Base-by-base conservation (phyloP, 805 yeast species). In the Spathaspora gorwiae region DNA sequence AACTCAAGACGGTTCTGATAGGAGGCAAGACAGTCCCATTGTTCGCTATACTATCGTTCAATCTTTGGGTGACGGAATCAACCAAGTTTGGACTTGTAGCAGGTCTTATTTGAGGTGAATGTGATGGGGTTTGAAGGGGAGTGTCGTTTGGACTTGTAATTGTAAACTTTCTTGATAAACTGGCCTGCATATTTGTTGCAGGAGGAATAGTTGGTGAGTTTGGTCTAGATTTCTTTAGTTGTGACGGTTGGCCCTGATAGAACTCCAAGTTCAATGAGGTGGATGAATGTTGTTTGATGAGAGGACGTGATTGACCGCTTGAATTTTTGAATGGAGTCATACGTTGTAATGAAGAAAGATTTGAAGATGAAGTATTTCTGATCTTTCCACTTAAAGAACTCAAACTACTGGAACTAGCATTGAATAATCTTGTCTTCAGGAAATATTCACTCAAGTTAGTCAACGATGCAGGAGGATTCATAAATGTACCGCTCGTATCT, bases 111-210 rank as follows among this genome's bases (percentile, higher is more conserved):
- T 62, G 73, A n/a, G 80, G 80, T 39, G 76, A 68, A 45, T 76
- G 79, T 14, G 42, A 39, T 11, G 79, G 79, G 0, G 80, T 76
- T 46, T 72, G 75, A 35, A 75, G 51, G 9, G 80, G 80, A 6
- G 80, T 76, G 11, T 73, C 79, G 42, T 60, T 63, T 39, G 78
- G 70, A 13, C 12, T 9, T 9, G 70, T 55, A n/a, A 59, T 59
- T 8, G 64, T 55, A 42, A 65, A 64, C 8, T 39, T 40, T 29
- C 57, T 43, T 24, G 45, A 2, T 10, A 38, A 30, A 39, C 40
- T 40, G 26, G 38, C 14, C 32, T 37, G 35, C 13, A 13, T 14
- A 19, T 35, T 38, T 14, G 42, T n/a, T 32, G 49, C 10, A 19
- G 37, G 9, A 11, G 56, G 37, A 35, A 42, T 54, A 3, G 55